Base-by-base conservation (phyloP, 345 rosid species). In the Moringa oleifera region DNA sequence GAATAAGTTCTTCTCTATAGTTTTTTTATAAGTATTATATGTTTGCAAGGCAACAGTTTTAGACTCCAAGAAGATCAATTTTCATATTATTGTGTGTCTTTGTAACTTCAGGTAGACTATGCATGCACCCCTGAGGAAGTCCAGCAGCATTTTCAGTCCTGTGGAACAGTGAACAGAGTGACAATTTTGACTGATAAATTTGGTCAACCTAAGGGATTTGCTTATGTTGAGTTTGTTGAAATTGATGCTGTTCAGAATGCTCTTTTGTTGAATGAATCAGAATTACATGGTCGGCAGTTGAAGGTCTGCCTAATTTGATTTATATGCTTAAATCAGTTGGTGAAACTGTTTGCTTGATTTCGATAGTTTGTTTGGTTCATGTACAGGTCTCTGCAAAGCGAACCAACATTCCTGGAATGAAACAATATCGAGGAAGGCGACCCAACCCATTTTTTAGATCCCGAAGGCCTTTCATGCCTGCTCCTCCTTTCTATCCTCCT, bases 161-260 rank as follows among this genome's bases (percentile, higher is more conserved):
- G 99, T 76, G 99, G 99, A 58, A 94, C 99, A 0, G 97, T 94
- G 51, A 90, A 94, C 69, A 79, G 98, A 57, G 98, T 93, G 70
- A 94, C 99, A 15, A 94, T 94, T 75, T 83, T 94, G 87, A 90
- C 99, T 0, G 99, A 94, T 74, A 94, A 94, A 85, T 94, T 90
- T 61, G 99, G 96, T 66, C 99, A 94, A 59, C 99, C 99, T 28
- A 94, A 94, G 77, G 99, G 99, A 61, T 94, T 94, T 80, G 97
- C 99, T 7, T 94, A 94, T 17, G 99, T 94, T 4, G 99, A 94
- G 65, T 94, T 94, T 73, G 97, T 90, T 61, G 99, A 94, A 76
- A 58, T 74, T 66, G 99, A 94, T 62, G 99, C 99, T 56, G 87
- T 94, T 73, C 96, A 82, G 75, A 90, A 94, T 81, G 91, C 99